Conservation (phyloP, 345 rosid species). For the Hevea brasiliensis region DNA sequence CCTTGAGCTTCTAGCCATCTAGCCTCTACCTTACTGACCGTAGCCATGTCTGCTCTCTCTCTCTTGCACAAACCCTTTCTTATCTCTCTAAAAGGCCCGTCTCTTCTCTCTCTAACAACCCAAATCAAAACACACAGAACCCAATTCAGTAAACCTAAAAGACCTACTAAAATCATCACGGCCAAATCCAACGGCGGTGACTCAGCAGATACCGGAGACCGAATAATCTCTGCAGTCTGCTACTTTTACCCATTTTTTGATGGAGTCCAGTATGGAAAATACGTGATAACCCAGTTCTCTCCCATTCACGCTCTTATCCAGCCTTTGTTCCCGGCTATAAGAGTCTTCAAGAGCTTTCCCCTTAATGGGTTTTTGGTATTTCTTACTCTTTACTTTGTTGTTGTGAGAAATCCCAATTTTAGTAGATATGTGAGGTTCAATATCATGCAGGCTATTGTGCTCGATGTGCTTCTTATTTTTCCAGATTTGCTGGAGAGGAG, state of each 20-base stretch:
- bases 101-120: constrained; percentile 10
- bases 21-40: background rate
- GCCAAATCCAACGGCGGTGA: constrained; percentile 54
- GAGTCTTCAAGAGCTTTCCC: constrained; percentile 82
- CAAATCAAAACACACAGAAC: constrained; percentile 2
- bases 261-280: constrained; percentile 87
- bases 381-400: constrained; percentile 77
- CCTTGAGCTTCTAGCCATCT: background rate
- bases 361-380: constrained; percentile 78
- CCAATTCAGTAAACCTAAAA: constrained; percentile 20
- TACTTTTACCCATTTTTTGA: constrained; percentile 96
- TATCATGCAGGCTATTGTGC: constrained; percentile 94
- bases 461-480: constrained; percentile 82
- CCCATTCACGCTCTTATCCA: constrained; percentile 68
- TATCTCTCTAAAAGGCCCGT: constrained; percentile 27
- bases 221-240: constrained; percentile 80
- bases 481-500: constrained; percentile 91
- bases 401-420: constrained; percentile 78
- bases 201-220: constrained; percentile 76
- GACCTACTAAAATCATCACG: constrained; percentile 19
- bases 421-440: constrained; percentile 97
- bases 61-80: constrained; percentile 26
- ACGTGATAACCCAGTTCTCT: constrained; percentile 64
- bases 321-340: constrained; percentile 78
- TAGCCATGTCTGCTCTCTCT: constrained; percentile 39